phyloP scores from a whole-genome alignment of 257 asterid species.

The Agastache rugosa region DNA sequence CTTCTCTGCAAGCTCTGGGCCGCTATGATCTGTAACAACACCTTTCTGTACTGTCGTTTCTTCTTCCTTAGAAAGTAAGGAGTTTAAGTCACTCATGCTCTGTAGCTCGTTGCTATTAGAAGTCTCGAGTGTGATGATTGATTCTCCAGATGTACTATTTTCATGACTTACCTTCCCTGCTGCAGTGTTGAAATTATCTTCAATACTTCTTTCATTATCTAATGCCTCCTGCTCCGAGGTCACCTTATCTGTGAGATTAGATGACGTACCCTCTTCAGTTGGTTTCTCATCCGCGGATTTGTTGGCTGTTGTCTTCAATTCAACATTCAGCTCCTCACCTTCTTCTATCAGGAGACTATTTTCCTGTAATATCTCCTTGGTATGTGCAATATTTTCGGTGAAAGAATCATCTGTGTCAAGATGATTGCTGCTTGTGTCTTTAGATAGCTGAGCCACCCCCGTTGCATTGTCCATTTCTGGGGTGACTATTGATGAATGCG shows the following conservation, averaged over 20 bases:
- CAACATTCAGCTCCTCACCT: conserved; percentile 20
- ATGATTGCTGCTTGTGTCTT: conserved; percentile 8
- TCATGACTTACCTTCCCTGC: not conserved
- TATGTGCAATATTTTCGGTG: not conserved
- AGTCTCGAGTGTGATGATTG: not conserved
- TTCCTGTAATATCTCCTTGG: conserved; percentile 5
- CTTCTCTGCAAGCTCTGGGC: conserved; percentile 21
- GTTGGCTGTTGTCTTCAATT: not conserved
- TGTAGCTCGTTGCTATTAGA: not conserved
- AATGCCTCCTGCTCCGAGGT: conserved; percentile 7
- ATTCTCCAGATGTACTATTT: conserved; percentile 1
- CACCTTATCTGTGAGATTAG: conserved; percentile 9
- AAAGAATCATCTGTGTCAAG: not conserved
- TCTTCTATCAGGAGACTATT: not conserved
- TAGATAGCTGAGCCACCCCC: conserved; percentile 19
- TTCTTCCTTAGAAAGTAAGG: conserved; percentile 33
- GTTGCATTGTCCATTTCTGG: not conserved
- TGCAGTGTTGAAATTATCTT: conserved; percentile 1
- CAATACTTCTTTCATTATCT: not conserved
- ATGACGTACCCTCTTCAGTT: conserved; percentile 19
- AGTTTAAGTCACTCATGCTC: conserved; percentile 1
- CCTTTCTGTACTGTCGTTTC: not conserved
- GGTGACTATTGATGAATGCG: not conserved
- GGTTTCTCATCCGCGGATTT: conserved; percentile 9
- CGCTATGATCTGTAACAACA: too few relatives aligned